Base-by-base conservation (phyloP, 257 asterid genomes). In the Fraxinus excelsior region DNA sequence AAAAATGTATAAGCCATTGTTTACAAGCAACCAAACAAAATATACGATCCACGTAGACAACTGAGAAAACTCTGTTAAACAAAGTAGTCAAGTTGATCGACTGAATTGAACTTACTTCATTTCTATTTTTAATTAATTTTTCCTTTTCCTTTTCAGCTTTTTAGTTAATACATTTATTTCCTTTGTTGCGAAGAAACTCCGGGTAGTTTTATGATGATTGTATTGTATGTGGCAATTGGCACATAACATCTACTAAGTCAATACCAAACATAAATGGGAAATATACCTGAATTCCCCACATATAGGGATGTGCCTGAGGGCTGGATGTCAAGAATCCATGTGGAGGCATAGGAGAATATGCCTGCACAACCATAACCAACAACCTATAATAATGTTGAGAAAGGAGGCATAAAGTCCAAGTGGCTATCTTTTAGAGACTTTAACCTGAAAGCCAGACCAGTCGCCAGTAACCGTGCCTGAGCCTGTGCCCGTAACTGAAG, bases 221-320 rank as follows among this genome's bases (percentile, higher is more conserved):
- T n/a, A n/a, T n/a, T n/a, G n/a, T 5, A 23, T 26, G 68, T 62
- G 7, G 31, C 34, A 23, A 34, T 25, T 62, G 32, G 35, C 18
- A 62, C 4, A 35, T 25, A 62, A 62, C 68, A 25, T 10, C 67
- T 3, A 62, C 11, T 62, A 67, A 42, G 34, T 7, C 23, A 21
- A 71, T 16, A 67, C 28, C 56, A 58, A 42, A 23, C 10, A 26
- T 4, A 28, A 58, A 71, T 21, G 35, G n/a, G 14, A 44, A 71
- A 71, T 26, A 31, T 73, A 87, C 91, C 91, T 87, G 91, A 76
- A 87, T 88, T 74, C 91, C 91, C 91, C 91, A 87, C 91, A 87
- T 85, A 65, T 87, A 87, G 29, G 86, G 91, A 58, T 85, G 91
- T n/a, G 86, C 82, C 71, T 87, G 89, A 72, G 91, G 89, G 56